Base-by-base conservation (phyloP, 495 filamentous ascomycete species). In the Daldinia childiae region DNA sequence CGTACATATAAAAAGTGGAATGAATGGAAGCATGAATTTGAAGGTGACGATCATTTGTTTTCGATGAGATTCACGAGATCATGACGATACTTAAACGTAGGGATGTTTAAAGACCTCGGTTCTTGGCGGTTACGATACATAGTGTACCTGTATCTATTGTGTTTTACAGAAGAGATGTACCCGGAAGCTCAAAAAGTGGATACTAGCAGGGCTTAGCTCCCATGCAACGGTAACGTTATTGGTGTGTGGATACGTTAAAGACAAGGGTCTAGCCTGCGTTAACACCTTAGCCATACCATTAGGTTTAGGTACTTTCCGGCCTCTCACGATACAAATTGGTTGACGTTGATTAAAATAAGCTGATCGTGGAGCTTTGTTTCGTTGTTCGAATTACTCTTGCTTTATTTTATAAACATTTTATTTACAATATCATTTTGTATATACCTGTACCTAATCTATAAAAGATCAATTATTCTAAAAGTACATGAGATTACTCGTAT, bases 171-270 rank as follows among this genome's bases (percentile, higher is more conserved):
- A 48, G 43, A 48, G 43, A 48, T 11, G 19, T 21, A 21, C 43
- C 9, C 21, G 17, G 21, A 48, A 24, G 43, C 43, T 48, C 19
- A 24, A 48, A 48, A 48, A 24, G 55, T 19, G 60, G 67, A 21
- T 27, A 48, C 11, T 30, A 60, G 17, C 67, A 70, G 61, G 61
- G 67, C 67, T 70, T 70, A 70, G 61, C 45, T 58, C 19, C 59
- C 55, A 8, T 69, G 27, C 30, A 51, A 63, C 52, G 39, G 58
- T 48, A 57, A 57, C 43, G 15, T 65, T 51, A 63, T 63, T 39
- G 54, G 52, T 51, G 30, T 39, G 43, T 9, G 19, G 17, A 48
- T 48, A 48, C 43, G 19, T 48, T 2, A 45, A 45, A 45, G 41
- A 45, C 41, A 21, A 45, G 41, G 41, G 41, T 19, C 41, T 21